Percentiles rank a stretch among this genome's conserved stretches.
Evolutionary conservation across 306 rosid species (phyloP).

Genomic region (Hippophae tibetana): DNA sequence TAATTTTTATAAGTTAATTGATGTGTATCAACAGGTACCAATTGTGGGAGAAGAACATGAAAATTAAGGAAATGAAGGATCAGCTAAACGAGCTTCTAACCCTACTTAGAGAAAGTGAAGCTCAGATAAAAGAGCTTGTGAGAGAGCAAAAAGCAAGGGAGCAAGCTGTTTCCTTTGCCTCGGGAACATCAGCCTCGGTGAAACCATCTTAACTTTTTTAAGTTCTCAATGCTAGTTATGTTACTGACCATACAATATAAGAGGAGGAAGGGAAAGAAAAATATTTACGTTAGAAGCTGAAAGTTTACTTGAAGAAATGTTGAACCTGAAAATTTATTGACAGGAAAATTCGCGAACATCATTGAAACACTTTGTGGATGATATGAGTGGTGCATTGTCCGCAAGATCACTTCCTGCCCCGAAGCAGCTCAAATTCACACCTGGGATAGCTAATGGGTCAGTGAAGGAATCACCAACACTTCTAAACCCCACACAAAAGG

Average conservation of each 20-base stretch:
- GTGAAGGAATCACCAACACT: slow-evolving; percentile 36
- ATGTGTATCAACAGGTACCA: slow-evolving; percentile 46
- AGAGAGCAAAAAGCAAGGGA: slow-evolving; percentile 49
- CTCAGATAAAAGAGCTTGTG: slow-evolving; percentile 47
- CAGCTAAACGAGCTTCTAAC: slow-evolving; percentile 50
- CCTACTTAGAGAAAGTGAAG: slow-evolving; percentile 54
- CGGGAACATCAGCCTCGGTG: slow-evolving; percentile 42
- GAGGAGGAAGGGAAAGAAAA: too few species aligned
- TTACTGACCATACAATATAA: neutral
- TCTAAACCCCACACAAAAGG: slow-evolving; percentile 49
- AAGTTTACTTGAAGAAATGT: slow-evolving; percentile 10
- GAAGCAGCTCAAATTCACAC: slow-evolving; percentile 75
- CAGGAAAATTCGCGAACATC: slow-evolving; percentile 46
- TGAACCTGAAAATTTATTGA: slow-evolving; percentile 3
- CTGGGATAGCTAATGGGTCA: slow-evolving; percentile 65
- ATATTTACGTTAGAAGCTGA: neutral
- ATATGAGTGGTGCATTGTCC: slow-evolving; percentile 54
- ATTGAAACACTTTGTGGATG: slow-evolving; percentile 61
- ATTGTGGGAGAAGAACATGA: slow-evolving; percentile 64
- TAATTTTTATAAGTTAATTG: slow-evolving; percentile 11
- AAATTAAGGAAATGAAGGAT: slow-evolving; percentile 63
- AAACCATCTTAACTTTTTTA: slow-evolving; percentile 13
- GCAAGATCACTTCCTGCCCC: slow-evolving; percentile 67
- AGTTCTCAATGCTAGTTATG: slow-evolving; percentile 9
- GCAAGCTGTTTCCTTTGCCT: slow-evolving; percentile 36